Base-by-base conservation (phyloP, 2,329 filamentous ascomycete genomes). In the Cercospora beticola region DNA sequence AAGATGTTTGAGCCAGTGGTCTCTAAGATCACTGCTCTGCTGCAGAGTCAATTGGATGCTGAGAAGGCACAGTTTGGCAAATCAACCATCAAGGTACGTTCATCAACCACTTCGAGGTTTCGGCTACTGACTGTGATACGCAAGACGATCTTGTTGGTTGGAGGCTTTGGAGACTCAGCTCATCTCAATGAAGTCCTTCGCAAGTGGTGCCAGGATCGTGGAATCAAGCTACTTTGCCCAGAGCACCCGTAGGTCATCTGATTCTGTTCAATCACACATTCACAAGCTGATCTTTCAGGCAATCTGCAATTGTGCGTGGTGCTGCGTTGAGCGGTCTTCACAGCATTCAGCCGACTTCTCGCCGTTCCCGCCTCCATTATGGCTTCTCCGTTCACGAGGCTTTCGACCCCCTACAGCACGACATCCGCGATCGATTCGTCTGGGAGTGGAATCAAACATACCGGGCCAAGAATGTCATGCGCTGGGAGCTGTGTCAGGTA, bases 291-390 rank as follows among this genome's bases (percentile, higher is more conserved):
- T 28, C 33, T 49, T 21, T 1, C 46, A 64, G 62, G 6, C 62
- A 71, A 63, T 58, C 70, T 4, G 70, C 68, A 4, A 67, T 72
- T 6, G 70, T 72, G 2, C 66, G 68, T 16, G 70, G 70, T 7
- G 70, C 70, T n/a, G 70, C 68, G 10, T 52, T 67, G 3, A 59
- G 56, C 30, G 70, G 70, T 16, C 49, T 69, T 0, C 58, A 52
- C 8, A 57, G 67, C 30, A 67, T 72, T 5, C 68, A 68, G 56
- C 64, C 70, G 12, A 68, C 26, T 18, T 68, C 64, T 12, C 68
- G 70, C 3, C 67, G 68, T 7, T 65, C 70, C 14, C 68, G 68
- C 6, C 23, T 61, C 3, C 64, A 71, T 14, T 68, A 70, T 31
- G 68, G 68, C 26, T 70, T 60, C n/a, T 5, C 1, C 8, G 31